A percentile compares a stretch with the other conserved stretches of the same genome.
Evolutionary conservation across 2,329 filamentous ascomycete species (phyloP).

Genomic region (Monilinia fructigena): DNA sequence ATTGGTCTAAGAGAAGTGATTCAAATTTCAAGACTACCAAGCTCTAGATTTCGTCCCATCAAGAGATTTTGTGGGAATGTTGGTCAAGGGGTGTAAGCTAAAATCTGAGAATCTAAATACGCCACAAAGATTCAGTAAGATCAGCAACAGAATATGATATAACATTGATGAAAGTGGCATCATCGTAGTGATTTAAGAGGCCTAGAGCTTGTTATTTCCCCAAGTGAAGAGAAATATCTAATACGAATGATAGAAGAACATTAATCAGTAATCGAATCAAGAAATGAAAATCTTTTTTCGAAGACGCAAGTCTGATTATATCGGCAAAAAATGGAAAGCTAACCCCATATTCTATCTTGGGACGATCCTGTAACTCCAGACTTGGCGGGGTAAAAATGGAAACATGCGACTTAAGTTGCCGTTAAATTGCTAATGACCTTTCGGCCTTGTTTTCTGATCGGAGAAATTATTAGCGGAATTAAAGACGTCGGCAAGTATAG

Average conservation of each 20-base stretch:
- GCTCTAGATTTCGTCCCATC: background rate
- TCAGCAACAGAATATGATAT: background rate
- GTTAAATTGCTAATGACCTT: background rate
- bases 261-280: background rate
- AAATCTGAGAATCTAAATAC: background rate
- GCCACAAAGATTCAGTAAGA: background rate
- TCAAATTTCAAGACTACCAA: background rate
- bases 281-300: background rate
- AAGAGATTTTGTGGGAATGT: no score
- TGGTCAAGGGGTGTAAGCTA: background rate
- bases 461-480: background rate
- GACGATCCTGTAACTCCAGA: background rate
- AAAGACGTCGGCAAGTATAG: background rate
- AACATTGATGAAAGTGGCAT: background rate
- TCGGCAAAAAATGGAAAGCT: background rate
- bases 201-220: background rate
- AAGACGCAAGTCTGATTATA: background rate
- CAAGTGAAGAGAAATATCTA: background rate
- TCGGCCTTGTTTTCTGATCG: background rate
- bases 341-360: background rate
- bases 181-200: background rate
- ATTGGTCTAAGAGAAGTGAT: background rate
- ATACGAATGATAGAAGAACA: background rate
- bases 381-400: background rate
- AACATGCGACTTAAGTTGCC: background rate